Base-by-base conservation (phyloP, 768 basidiomycete species). In the Boletellus sp. region DNA sequence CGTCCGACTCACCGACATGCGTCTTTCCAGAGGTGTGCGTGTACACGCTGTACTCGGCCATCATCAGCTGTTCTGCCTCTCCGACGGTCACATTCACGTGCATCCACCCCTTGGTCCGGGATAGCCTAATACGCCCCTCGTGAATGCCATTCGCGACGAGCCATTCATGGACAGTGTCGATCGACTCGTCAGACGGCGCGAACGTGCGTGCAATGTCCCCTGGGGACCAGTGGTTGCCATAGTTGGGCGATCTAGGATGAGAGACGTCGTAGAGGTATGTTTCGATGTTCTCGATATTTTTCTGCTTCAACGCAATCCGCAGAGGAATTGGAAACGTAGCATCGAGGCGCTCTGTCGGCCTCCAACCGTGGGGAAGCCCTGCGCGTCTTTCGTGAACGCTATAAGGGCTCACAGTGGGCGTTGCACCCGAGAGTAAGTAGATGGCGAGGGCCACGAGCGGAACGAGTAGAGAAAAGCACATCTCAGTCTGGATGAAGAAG, bases 331-430 rank as follows among this genome's bases (percentile, higher is more conserved):
- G 35, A 13, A 61, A 52, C 13, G 67, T 58, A 15, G 71, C 50
- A 6, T 68, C 63, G 34, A 72, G 69, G 36, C 71, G 64, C 31
- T 71, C 68, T 13, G 68, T 53, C 13, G 66, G 58, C 6, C 58
- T 54, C 77, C 78, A 80, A 5, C 60, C 62, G 0, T 43, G 2
- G 3, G 75, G 74, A 3, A 64, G 55, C 12, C 38, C 53, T 15
- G 61, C 62, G 47, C 74, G 74, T 38, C 63, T 71, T 58, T 77
- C 76, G 49, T 77, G 76, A 26, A 74, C 43, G 45, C 61, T 62
- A 54, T 67, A 60, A 23, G 56, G 46, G 26, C 50, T 51, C 46
- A 39, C 31, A 12, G 41, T 41, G 24, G 62, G 46, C 22, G 34
- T 42, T 17, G 61, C 62, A 6, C 60, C 45, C 1, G 62, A 50